Evolutionary conservation across 1,284 basidiomycete genomes (phyloP).

Genomic region (Anthracocystis panici-leucophaei): DNA sequence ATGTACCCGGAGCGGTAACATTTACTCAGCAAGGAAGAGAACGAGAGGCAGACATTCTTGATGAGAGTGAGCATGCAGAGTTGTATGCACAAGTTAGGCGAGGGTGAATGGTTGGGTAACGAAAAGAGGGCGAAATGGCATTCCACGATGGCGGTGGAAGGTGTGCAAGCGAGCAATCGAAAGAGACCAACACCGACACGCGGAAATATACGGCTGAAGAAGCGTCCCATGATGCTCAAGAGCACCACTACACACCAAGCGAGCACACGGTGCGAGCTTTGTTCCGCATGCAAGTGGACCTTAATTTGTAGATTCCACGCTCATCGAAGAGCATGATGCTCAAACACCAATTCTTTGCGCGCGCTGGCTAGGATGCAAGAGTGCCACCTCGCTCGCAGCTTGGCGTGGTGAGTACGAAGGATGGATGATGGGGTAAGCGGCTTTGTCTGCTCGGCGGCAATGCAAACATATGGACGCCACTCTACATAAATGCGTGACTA

Average conservation of each 20-base stretch:
- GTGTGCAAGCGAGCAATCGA: neutral
- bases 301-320: slow-evolving; percentile 5
- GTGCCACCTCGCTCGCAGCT: too few species aligned
- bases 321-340: slow-evolving; percentile 10
- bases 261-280: slow-evolving; percentile 12
- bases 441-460: too few species aligned
- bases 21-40: too few species aligned
- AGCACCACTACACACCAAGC: neutral
- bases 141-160: slow-evolving; percentile 26
- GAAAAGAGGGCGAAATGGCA: neutral
- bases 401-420: too few species aligned
- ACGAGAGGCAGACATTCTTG: too few species aligned
- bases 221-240: neutral
- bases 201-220: slow-evolving; percentile 10
- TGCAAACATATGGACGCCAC: too few species aligned
- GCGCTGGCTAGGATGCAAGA: too few species aligned
- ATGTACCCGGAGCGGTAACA: too few species aligned
- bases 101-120: neutral
- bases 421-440: too few species aligned
- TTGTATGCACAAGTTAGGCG: neutral
- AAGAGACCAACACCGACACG: neutral
- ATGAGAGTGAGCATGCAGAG: too few species aligned
- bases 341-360: neutral
- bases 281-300: slow-evolving; percentile 15
- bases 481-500: too few species aligned